Evolutionary conservation across 768 basidiomycete species (phyloP).

Genomic region (Pisolithus sp.): DNA sequence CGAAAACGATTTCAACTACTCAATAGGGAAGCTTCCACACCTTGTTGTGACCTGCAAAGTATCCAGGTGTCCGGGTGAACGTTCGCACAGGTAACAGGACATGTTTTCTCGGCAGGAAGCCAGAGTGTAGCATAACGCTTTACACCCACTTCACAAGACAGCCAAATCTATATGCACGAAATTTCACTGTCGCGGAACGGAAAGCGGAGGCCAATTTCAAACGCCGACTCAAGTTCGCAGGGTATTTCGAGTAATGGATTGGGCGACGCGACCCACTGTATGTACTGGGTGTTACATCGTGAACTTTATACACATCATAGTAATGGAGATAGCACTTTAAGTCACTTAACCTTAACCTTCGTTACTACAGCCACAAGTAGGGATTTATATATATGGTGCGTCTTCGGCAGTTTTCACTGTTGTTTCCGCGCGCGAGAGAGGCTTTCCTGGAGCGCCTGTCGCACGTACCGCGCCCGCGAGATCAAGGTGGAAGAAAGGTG

Average conservation of each 20-base stretch:
- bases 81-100: conserved; percentile 10
- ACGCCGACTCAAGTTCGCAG: too few species aligned
- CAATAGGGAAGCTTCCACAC: conserved; percentile 12
- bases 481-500: conserved; percentile 92
- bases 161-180: too few species aligned
- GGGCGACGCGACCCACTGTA: too few species aligned
- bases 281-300: too few species aligned
- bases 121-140: conserved; percentile 1
- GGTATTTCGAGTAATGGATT: too few species aligned
- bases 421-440: conserved; percentile 4
- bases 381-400: background rate
- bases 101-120: conserved; percentile 2
- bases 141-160: too few species aligned
- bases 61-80: conserved; percentile 20
- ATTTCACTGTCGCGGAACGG: too few species aligned
- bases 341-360: too few species aligned
- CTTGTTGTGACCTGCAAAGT: conserved; percentile 37
- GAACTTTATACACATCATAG: too few species aligned
- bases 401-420: conserved; percentile 4
- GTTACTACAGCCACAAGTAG: too few species aligned
- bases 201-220: too few species aligned
- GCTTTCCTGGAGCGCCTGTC: conserved; percentile 43
- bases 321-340: too few species aligned
- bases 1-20: background rate
- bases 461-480: conserved; percentile 63